Conservation (phyloP, 345 rosid genomes). For the Populus euphratica region DNA sequence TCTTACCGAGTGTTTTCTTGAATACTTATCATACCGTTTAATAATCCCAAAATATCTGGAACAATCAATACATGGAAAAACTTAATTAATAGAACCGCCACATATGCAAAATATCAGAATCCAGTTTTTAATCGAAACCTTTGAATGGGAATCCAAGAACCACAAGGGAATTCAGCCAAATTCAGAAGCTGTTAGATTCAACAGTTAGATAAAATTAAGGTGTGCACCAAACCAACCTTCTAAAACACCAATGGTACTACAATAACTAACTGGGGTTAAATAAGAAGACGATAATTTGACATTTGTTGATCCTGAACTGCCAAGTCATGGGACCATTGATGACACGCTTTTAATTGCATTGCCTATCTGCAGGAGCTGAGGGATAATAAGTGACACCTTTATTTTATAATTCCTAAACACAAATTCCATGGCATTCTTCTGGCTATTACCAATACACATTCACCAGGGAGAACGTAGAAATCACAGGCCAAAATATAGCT, state of each 20-base stretch:
- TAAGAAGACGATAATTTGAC: neutral
- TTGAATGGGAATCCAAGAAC: neutral
- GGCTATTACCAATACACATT: neutral
- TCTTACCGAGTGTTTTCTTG: conserved; percentile 67
- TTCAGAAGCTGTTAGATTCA: too few species aligned
- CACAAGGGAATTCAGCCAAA: too few species aligned
- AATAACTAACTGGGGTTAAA: neutral
- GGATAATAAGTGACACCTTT: too few species aligned
- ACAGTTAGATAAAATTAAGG: too few species aligned
- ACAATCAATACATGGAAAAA: conserved; percentile 4
- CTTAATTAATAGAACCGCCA: neutral
- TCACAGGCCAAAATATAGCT: neutral
- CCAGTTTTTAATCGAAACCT: neutral
- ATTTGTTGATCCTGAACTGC: neutral
- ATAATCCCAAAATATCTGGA: conserved; percentile 69
- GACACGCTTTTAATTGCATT: neutral
- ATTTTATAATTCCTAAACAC: too few species aligned
- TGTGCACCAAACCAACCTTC: too few species aligned
- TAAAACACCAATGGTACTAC: too few species aligned
- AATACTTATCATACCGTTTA: conserved; percentile 50
- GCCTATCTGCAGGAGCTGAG: too few species aligned
- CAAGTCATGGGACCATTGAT: neutral
- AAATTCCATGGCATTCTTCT: neutral
- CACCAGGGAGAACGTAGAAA: neutral
- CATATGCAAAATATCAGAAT: neutral